Base-by-base conservation (phyloP, 192 early-diverging fungal species). In the Helicostylum pulchrum region DNA sequence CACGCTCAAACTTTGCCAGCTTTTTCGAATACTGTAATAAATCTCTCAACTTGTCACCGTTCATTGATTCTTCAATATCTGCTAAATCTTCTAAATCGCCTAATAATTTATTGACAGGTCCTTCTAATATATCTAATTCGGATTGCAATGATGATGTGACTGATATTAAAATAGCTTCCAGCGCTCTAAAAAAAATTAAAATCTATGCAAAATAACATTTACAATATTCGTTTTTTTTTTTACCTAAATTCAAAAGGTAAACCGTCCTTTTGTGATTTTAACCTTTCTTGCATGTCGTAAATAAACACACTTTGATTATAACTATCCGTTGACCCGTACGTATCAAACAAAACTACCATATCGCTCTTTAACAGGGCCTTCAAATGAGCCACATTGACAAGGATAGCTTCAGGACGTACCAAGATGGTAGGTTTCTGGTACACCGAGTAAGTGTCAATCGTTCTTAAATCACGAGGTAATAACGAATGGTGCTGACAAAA, bases 401-500 rank as follows among this genome's bases (percentile, higher is more conserved):
- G 72, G 55, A 96, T 91, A 1, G 92, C 88, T 44, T 90, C 85
- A 0, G 84, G 73, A 9, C 94, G 88, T 21, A 94, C 92, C 26
- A 96, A 77, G 20, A 96, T 85, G 9, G 86, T 88, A 2, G 93
- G 90, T 67, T 86, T 82, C 65, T 92, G 88, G 65, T 94, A 88
- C 57, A 88, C 79, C 59, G 83, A 85, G 36, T 80, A 79, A 66
- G 86, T 88, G 61, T 89, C 85, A 46, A 94, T 84, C 68, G 90
- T 93, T 64, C 92, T 83, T 77, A 96, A 68, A 72, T 96, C 94
- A 48, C 94, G 90, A 19, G 92, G 90, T 75, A 90, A 84, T 53
- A 96, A 64, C 1, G 83, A 82, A 66, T 92, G 89, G 48, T 85
- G 78, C 3, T 83, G 81, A 66, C 92, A 94, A 36, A 95, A 79